Evolutionary conservation across 331 rosid genomes (phyloP), one percentile per base, ranked within the genome.

Genomic region (Dryas integrifolia): DNA sequence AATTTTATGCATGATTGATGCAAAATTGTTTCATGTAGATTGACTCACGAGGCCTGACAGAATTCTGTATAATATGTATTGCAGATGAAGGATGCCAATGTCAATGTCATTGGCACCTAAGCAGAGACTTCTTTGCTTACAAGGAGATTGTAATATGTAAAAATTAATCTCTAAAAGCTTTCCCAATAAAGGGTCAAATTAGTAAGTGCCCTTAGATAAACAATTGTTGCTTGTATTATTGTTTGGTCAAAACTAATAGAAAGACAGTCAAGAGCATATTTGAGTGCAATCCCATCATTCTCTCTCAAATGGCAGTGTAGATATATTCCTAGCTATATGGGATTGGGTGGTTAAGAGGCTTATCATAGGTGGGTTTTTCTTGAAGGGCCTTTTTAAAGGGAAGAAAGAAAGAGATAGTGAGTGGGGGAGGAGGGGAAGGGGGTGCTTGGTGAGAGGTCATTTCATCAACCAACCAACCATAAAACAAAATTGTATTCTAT

Each of bases 401-500:
- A 40, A 57, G 48, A 13, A 56, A 58, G 69, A 70, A 60, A 59
- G 53, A 74, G 47, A 79, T 58, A 74, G 69, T 18, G 43, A 0
- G 45, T 30, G 52, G 58, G n/a, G 74, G 44, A 21, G 61, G 65
- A 67, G 73, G 61, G 70, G 1, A 5, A 2, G 30, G 11, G 30
- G 69, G 76, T 80, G 77, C 83, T 81, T 82, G 92, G 89, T 88
- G 92, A 79, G 89, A 53, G 83, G 93, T 88, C 96, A 88, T 83
- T 80, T 88, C 91, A 80, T 76, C 77, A 81, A 88, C 86, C 81
- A 81, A 88, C 86, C 81, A 86, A 79, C 84, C 70, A 84, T 76
- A 75, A 55, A 81, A 84, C 78, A 82, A 81, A 82, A 66, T 63
- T 77, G 83, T 76, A 84, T 82, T 87, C 70, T 73, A 82, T 84